Evolutionary conservation across 768 basidiomycete species (phyloP).

Genomic region (Ephemerocybe angulata): DNA sequence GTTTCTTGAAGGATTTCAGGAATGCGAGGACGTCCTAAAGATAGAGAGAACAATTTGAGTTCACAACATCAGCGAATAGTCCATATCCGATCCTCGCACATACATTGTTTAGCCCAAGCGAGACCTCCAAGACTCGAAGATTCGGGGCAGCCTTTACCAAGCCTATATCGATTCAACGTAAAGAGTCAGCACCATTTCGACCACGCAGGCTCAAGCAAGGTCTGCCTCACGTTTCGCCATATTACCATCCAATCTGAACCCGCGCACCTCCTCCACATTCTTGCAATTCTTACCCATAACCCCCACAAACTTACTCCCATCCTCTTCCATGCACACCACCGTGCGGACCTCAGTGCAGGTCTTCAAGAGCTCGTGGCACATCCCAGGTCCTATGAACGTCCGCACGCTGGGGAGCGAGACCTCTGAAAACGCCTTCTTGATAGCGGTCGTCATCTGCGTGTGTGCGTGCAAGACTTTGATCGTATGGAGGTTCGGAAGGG

Average conservation of each 20-base stretch:
- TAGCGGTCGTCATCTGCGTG: conserved; percentile 25
- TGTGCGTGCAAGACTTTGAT: conserved; percentile 30
- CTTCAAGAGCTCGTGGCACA: conserved; percentile 27
- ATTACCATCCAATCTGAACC: background rate
- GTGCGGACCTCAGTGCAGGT: conserved; percentile 5
- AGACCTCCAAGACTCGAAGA: background rate
- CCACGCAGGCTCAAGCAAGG: background rate
- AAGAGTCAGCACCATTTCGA: background rate
- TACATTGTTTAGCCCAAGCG: background rate
- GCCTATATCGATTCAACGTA: background rate
- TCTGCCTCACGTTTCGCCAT: conserved; percentile 5
- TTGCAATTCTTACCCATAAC: conserved; percentile 5
- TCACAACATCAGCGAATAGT: background rate
- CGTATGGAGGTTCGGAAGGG: conserved; percentile 28
- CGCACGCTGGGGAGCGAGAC: conserved; percentile 21
- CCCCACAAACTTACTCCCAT: conserved; percentile 5
- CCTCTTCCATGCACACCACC: background rate
- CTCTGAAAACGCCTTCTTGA: conserved; percentile 21
- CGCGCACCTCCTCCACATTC: conserved; percentile 9
- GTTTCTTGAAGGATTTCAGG: conserved; percentile 3
- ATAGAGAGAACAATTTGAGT: background rate
- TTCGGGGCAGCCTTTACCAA: conserved; percentile 2
- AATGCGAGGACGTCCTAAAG: background rate
- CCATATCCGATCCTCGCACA: background rate
- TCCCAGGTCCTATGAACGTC: conserved; percentile 23